Evolutionary conservation across 2,329 filamentous ascomycete genomes (phyloP).

Genomic region (Fusarium mangiferae): DNA sequence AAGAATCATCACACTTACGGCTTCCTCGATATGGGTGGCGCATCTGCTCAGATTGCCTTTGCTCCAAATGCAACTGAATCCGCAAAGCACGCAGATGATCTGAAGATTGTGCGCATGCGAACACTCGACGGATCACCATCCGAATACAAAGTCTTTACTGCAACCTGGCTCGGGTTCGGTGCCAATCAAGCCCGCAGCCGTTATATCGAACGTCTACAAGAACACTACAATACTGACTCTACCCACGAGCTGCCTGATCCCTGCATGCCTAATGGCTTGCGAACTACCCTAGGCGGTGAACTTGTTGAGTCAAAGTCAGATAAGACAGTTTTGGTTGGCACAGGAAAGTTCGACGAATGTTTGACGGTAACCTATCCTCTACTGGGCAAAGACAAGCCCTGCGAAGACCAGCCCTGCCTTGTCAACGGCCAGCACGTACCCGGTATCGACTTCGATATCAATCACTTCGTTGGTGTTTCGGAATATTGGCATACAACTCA

Average conservation of each 20-base stretch:
- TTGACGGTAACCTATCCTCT: conserved; percentile 83
- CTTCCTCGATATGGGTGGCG: conserved; percentile 98
- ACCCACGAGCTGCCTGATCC: conserved; percentile 82
- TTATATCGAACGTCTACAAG: conserved; percentile 81
- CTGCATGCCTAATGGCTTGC: conserved; percentile 83
- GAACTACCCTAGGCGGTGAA: conserved; percentile 77
- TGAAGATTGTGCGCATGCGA: conserved; percentile 86
- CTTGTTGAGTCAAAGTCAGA: conserved; percentile 53
- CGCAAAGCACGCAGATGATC: conserved; percentile 86
- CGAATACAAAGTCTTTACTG: conserved; percentile 93
- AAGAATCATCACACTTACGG: conserved; percentile 95
- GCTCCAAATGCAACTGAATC: conserved; percentile 93
- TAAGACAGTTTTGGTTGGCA: conserved; percentile 75
- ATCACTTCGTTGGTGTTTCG: conserved; percentile 97
- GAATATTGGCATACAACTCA: conserved; percentile 99
- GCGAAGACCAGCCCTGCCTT: conserved; percentile 84
- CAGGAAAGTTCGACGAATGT: conserved; percentile 88
- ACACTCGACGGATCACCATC: conserved; percentile 79
- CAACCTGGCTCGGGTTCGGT: conserved; percentile 97
- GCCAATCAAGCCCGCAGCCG: conserved; percentile 90
- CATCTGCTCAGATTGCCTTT: conserved; percentile 97
- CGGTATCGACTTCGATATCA: conserved; percentile 95
- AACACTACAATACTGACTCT: conserved; percentile 67
- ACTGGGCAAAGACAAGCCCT: conserved; percentile 88
- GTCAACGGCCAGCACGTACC: conserved; percentile 93